Base-by-base conservation (phyloP, 176 grass and related monocot genomes). In the Triticum urartu region DNA sequence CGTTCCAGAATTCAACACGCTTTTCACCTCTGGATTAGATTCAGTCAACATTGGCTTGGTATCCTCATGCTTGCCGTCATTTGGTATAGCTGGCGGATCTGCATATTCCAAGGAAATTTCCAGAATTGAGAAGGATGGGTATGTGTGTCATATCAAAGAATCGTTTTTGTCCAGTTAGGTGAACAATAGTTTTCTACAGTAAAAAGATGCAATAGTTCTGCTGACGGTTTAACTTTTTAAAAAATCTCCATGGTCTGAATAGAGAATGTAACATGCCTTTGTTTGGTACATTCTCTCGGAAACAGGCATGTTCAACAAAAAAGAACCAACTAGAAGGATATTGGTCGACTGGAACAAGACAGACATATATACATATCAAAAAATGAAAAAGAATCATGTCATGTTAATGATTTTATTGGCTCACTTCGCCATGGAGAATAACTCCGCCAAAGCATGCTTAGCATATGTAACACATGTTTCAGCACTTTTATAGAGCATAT, bases 41-140 rank as follows among this genome's bases (percentile, higher is more conserved):
- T 94, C 87, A 38, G 79, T 69, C 64, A 84, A 43, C 72, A 43
- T 88, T 80, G 82, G 69, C 60, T 87, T 69, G 30, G 52, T 81
- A 79, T 70, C 83, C 72, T 78, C 89, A 36, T 86, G 68, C 8
- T 70, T 74, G 25, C 66, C 64, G 52, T 64, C 84, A 39, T 89
- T 82, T 6, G 15, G 40, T 4, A 28, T 66, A 3, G 47, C 21
- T 62, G 82, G 25, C 14, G 61, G 28, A 22, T 83, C 92, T 94
- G 88, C 88, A 87, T 54, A 38, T 71, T 75, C 32, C 63, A 79
- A 40, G 59, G 25, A 13, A 78, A 74, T 28, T 14, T 56, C 22
- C 60, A 47, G 43, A 86, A 86, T 64, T 68, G 69, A 80, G 47
- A 82, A 91, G 56, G 52, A 84, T 47, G 25, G n/a, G 18, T 24